Percentiles rank a stretch among this genome's conserved stretches.
phyloP scores from a whole-genome alignment of 306 rosid species.

The Nissolia schottii region DNA sequence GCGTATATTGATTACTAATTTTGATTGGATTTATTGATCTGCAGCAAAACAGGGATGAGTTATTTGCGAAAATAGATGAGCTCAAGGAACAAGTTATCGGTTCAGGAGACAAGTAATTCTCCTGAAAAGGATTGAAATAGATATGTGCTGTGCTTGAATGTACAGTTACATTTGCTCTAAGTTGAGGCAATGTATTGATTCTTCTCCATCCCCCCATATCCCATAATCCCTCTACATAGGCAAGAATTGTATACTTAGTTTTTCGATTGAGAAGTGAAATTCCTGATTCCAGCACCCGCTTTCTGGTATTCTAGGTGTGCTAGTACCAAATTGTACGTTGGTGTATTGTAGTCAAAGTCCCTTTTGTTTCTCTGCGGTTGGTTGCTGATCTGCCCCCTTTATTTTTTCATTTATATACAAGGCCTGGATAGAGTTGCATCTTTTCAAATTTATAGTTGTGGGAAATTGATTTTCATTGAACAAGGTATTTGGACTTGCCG shows the following conservation, averaged over 20 bases:
- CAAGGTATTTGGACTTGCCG: no score
- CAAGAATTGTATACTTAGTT: not conserved
- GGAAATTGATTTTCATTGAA: no score
- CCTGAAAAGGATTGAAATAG: not conserved
- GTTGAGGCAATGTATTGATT: constrained; percentile 9
- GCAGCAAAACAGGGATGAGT: constrained; percentile 85
- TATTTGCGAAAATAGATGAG: constrained; percentile 57
- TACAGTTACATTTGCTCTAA: constrained; percentile 30
- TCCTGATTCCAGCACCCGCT: not conserved
- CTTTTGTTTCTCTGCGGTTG: not conserved
- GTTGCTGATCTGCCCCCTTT: not conserved
- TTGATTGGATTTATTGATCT: constrained; percentile 3
- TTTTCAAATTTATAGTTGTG: no score
- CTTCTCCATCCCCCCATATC: not conserved
- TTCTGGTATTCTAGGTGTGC: not conserved
- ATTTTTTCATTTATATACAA: not conserved
- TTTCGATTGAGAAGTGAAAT: not conserved
- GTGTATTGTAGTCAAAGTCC: not conserved
- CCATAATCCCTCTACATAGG: not conserved
- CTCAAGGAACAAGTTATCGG: constrained; percentile 72
- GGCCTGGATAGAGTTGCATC: not conserved
- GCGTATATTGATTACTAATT: not conserved
- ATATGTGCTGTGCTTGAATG: constrained; percentile 12
- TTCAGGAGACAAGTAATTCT: constrained; percentile 40
- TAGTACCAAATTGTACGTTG: not conserved